phyloP scores from a whole-genome alignment of 2,329 filamentous ascomycete genomes.

The Gyromitra esculenta region DNA sequence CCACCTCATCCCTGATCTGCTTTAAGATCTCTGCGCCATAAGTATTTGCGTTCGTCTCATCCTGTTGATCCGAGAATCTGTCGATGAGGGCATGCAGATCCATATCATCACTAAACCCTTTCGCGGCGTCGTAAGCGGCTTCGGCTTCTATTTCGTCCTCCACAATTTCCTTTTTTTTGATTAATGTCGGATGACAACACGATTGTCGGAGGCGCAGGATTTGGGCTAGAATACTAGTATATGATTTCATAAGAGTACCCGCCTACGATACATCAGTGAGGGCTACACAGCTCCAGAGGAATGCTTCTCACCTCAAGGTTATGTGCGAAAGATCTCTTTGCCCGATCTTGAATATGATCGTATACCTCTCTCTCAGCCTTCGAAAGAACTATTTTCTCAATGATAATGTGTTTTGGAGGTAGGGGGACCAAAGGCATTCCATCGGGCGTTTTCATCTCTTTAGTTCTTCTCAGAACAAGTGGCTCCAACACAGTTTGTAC shows the following conservation, averaged over 20 bases:
- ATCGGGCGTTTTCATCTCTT: constrained; percentile 96
- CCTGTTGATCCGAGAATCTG: constrained; percentile 77
- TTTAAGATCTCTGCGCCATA: constrained; percentile 88
- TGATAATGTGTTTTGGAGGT: constrained; percentile 81
- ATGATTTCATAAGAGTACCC: constrained; percentile 92
- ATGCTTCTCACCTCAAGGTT: constrained; percentile 71
- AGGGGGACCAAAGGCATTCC: constrained; percentile 83
- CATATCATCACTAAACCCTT: constrained; percentile 92
- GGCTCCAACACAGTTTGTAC: constrained; percentile 97
- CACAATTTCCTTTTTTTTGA: constrained; percentile 83
- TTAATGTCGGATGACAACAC: constrained; percentile 91
- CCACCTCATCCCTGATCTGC: constrained; percentile 89
- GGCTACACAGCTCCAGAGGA: background rate
- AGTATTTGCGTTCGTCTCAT: constrained; percentile 69
- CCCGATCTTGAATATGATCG: constrained; percentile 84
- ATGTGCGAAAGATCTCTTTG: constrained; percentile 82
- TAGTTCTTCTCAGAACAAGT: constrained; percentile 91
- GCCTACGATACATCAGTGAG: constrained; percentile 62
- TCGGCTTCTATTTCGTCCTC: constrained; percentile 88
- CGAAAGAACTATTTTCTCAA: constrained; percentile 87
- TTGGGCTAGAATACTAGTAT: constrained; percentile 96
- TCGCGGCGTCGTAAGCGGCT: constrained; percentile 78
- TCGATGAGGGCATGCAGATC: constrained; percentile 86
- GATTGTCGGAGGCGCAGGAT: constrained; percentile 91
- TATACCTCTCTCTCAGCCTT: constrained; percentile 89